Base-by-base conservation (phyloP, 345 rosid species). In the Pseudoturritis turrita region DNA sequence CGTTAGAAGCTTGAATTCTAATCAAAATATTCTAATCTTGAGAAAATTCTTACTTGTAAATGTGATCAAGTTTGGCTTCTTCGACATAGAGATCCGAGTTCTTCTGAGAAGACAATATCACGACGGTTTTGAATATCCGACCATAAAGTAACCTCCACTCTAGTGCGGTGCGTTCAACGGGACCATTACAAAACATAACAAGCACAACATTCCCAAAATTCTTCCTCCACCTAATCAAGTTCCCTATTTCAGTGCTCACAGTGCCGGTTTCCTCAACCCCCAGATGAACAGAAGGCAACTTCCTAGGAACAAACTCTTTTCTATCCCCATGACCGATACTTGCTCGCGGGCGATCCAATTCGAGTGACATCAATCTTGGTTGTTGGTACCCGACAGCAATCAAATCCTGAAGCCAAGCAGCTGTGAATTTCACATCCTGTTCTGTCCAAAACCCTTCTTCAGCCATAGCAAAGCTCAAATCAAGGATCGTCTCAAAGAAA, bases 111-210 rank as follows among this genome's bases (percentile, higher is more conserved):
- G 99, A 86, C 78, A 95, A 72, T 76, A 91, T 95, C 72, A 95
- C 75, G 18, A 95, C 98, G 1, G 99, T 88, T 80, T 87, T 95
- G 76, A 95, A 95, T 75, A 95, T 85, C 77, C 98, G 82, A 10
- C 99, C 99, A 68, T 91, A 95, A 23, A 95, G 97, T 68, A 95
- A 79, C 83, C 98, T 87, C 99, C 99, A 95, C 64, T 95, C 99
- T 35, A 95, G 77, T 58, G 99, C 97, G 2, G 98, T 95, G 21
- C 96, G 90, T 73, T 91, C 99, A 53, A 88, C 96, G 2, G 98
- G 96, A 45, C 98, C 92, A 12, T 58, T 84, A 75, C 99, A 95
- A 75, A 87, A 95, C 98, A 95, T 89, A 77, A 95, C 82, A 54
- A 95, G 96, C 77, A 95, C 99, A 52, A 87, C 81, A 75, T 95